These are phyloP conservation scores for Saccharomycopsis schoenii DNA, from an alignment of 805 yeast species.

Conservation along the genomic window DNA sequence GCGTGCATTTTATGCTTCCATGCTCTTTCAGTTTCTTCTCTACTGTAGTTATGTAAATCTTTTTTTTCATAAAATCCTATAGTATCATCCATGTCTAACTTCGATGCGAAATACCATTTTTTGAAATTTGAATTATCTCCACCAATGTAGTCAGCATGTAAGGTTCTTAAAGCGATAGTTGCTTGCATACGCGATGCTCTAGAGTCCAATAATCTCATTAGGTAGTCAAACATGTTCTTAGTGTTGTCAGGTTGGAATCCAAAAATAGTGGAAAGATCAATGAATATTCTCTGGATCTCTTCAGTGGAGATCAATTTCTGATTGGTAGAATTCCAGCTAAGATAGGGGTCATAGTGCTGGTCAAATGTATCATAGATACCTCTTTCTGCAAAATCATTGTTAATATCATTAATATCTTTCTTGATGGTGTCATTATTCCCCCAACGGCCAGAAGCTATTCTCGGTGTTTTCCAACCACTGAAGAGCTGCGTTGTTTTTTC, in stretches of 20 bases:
- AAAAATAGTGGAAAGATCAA: slow-evolving; percentile 42
- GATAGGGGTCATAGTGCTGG: slow-evolving; percentile 38
- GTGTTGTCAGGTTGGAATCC: slow-evolving; percentile 64
- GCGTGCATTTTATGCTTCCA: slow-evolving; percentile 45
- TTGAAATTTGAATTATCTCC: slow-evolving; percentile 59
- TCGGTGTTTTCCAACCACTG: slow-evolving; percentile 95
- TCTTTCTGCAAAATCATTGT: slow-evolving; percentile 31
- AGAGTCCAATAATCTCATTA: slow-evolving; percentile 54
- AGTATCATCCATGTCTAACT: slow-evolving; percentile 50
- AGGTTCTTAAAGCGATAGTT: slow-evolving; percentile 40
- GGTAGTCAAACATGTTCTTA: slow-evolving; percentile 56
- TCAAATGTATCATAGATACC: slow-evolving; percentile 35
- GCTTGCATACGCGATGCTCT: slow-evolving; percentile 59
- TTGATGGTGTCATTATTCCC: slow-evolving; percentile 25
- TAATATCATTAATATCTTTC: slow-evolving; percentile 31
- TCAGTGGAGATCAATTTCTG: slow-evolving; percentile 36
- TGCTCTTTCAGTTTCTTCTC: slow-evolving; percentile 36
- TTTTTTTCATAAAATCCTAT: slow-evolving; percentile 26
- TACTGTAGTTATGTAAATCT: slow-evolving; percentile 18
- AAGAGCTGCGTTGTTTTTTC: slow-evolving; percentile 49
- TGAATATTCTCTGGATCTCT: slow-evolving; percentile 48
- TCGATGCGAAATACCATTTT: slow-evolving; percentile 73
- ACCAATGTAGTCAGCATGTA: slow-evolving; percentile 70
- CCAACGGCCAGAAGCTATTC: slow-evolving; percentile 74
- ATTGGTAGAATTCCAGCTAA: slow-evolving; percentile 36